Conservation (phyloP, 176 grass and related monocot species). For the Eragrostis nindensis region DNA sequence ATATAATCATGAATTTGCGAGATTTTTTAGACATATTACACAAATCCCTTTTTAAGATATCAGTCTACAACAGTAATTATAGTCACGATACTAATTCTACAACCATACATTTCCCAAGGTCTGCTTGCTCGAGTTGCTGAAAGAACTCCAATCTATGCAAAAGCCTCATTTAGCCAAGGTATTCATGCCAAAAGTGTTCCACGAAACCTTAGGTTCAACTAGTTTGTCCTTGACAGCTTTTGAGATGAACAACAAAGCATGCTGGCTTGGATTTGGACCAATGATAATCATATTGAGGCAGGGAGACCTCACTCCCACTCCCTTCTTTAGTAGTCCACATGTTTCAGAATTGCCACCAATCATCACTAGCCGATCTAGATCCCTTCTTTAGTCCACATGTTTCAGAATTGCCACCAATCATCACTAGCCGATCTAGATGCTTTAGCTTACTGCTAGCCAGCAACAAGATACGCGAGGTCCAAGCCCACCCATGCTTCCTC, state of each 20-base stretch:
- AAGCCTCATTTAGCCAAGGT: background rate
- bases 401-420: no score
- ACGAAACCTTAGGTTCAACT: background rate
- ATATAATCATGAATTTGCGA: no score
- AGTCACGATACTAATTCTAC: background rate
- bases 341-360: background rate
- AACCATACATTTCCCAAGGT: background rate
- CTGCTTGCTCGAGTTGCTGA: background rate
- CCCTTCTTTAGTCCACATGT: background rate
- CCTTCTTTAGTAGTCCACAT: background rate
- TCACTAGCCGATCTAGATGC: background rate
- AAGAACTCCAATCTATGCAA: background rate
- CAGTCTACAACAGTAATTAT: background rate
- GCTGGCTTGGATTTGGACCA: background rate
- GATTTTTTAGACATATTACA: no score
- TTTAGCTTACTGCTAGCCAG: background rate
- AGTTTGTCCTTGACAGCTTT: background rate
- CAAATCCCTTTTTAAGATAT: background rate
- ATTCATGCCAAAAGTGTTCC: no score
- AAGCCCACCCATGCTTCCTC: background rate
- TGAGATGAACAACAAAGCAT: no score
- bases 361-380: no score
- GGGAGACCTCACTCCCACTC: background rate
- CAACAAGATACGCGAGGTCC: background rate
- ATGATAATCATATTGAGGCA: background rate